Conservation (phyloP, 2,329 filamentous ascomycete genomes). For the Colletotrichum orbiculare region DNA sequence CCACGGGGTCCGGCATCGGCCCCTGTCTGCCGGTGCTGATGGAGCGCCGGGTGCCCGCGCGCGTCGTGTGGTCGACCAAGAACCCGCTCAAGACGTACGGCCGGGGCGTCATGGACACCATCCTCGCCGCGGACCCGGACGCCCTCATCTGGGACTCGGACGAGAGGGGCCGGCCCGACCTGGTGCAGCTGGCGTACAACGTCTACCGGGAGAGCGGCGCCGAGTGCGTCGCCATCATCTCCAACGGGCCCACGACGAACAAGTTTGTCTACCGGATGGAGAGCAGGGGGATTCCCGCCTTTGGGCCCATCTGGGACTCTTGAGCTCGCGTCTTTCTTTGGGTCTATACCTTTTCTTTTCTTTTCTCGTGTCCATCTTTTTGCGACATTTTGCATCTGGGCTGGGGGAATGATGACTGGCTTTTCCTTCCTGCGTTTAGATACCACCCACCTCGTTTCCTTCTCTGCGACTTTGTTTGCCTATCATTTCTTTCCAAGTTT, state of each 20-base stretch:
- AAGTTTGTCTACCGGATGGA: constrained; percentile 78
- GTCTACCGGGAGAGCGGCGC: constrained; percentile 65
- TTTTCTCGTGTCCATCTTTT: too few relatives aligned
- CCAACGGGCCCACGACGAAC: constrained; percentile 74
- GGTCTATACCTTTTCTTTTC: neutral
- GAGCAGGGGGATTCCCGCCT: constrained; percentile 72
- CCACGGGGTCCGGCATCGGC: constrained; percentile 79
- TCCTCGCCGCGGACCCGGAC: constrained; percentile 67
- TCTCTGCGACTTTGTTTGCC: too few relatives aligned
- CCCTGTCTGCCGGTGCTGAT: constrained; percentile 72
- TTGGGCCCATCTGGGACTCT: constrained; percentile 78
- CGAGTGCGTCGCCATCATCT: constrained; percentile 80
- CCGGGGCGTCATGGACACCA: constrained; percentile 63
- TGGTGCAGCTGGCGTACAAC: constrained; percentile 62
- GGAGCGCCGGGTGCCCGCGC: constrained; percentile 58
- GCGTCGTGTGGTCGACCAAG: constrained; percentile 77
- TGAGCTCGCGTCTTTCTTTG: constrained; percentile 36
- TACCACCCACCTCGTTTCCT: too few relatives aligned
- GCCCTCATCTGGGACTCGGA: constrained; percentile 77
- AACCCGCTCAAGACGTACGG: constrained; percentile 73
- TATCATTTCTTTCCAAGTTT: too few relatives aligned
- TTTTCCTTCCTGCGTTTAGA: too few relatives aligned
- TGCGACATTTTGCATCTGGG: too few relatives aligned
- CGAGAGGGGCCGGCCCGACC: constrained; percentile 66
- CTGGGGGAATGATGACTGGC: too few relatives aligned